Percentiles rank a stretch among this genome's conserved stretches.
Evolutionary conservation across 1,284 basidiomycete species (phyloP).

Genomic region (Cryptococcus sp.): DNA sequence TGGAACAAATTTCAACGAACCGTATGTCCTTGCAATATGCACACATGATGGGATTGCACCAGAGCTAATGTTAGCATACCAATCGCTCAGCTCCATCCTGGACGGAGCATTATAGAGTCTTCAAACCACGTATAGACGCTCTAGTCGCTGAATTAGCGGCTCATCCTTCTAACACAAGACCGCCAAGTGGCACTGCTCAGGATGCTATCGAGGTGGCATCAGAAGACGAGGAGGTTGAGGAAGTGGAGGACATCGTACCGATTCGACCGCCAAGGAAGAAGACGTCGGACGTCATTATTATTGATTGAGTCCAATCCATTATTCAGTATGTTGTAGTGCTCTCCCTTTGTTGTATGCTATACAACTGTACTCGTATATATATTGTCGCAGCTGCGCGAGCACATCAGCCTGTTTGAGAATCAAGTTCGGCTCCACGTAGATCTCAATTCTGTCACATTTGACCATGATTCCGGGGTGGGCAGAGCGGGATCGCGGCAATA

Average conservation of each 20-base stretch:
- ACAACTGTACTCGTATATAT: too few species aligned
- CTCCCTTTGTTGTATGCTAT: too few species aligned
- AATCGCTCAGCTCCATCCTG: background rate
- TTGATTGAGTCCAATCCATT: too few species aligned
- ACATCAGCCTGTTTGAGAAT: too few species aligned
- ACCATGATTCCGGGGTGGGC: too few species aligned
- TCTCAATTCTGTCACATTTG: too few species aligned
- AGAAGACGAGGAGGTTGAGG: background rate
- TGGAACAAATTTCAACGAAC: background rate
- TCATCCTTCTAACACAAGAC: background rate
- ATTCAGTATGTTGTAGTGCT: too few species aligned
- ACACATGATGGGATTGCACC: background rate
- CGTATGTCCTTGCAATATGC: background rate
- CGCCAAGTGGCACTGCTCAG: background rate
- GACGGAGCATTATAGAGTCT: background rate
- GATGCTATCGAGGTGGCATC: background rate
- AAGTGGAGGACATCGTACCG: background rate
- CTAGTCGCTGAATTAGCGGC: background rate
- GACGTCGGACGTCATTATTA: background rate
- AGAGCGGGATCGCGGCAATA: too few species aligned
- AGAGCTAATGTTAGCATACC: background rate
- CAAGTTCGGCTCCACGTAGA: too few species aligned
- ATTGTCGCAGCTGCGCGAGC: too few species aligned
- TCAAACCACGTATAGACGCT: background rate
- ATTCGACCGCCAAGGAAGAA: background rate